Evolutionary conservation across 352 stramenopile species (phyloP).

Genomic region (Phytophthora fragariaefolia): DNA sequence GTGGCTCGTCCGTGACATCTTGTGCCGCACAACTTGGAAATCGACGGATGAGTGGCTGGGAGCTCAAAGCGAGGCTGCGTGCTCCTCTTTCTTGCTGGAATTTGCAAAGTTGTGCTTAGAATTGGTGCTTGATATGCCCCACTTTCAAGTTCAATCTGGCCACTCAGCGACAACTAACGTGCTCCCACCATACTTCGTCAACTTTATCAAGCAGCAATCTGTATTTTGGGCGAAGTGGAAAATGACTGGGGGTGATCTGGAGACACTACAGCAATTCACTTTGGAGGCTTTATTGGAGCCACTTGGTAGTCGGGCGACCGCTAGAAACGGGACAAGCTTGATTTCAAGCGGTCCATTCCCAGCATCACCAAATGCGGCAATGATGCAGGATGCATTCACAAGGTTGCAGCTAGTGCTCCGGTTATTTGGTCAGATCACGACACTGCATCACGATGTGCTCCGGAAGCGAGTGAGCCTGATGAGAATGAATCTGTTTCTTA

Average conservation of each 20-base stretch:
- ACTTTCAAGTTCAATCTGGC: conserved; percentile 61
- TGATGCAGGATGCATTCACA: conserved; percentile 84
- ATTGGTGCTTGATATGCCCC: conserved; percentile 75
- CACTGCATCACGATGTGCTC: conserved; percentile 59
- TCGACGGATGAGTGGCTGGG: conserved; percentile 73
- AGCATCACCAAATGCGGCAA: conserved; percentile 44
- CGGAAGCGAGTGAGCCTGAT: conserved; percentile 53
- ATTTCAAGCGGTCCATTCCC: conserved; percentile 43
- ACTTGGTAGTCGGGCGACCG: conserved; percentile 30
- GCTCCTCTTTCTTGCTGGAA: conserved; percentile 74
- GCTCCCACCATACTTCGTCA: conserved; percentile 85
- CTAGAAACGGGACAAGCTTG: conserved; percentile 12
- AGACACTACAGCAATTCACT: conserved; percentile 62
- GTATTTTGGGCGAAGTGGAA: conserved; percentile 80
- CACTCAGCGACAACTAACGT: conserved; percentile 68
- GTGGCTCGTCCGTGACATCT: conserved; percentile 82
- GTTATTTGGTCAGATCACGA: conserved; percentile 70
- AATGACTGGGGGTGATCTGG: conserved; percentile 61
- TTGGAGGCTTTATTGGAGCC: conserved; percentile 69
- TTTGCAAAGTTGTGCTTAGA: conserved; percentile 82
- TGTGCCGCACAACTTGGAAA: conserved; percentile 85
- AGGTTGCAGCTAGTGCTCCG: conserved; percentile 73
- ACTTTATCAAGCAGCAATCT: conserved; percentile 86
- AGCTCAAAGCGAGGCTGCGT: conserved; percentile 58
- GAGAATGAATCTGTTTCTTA: conserved; percentile 60